These are phyloP conservation scores for Podospora bellae-mahoneyi DNA, from an alignment of 495 filamentous ascomycete species.

Conservation along the genomic window DNA sequence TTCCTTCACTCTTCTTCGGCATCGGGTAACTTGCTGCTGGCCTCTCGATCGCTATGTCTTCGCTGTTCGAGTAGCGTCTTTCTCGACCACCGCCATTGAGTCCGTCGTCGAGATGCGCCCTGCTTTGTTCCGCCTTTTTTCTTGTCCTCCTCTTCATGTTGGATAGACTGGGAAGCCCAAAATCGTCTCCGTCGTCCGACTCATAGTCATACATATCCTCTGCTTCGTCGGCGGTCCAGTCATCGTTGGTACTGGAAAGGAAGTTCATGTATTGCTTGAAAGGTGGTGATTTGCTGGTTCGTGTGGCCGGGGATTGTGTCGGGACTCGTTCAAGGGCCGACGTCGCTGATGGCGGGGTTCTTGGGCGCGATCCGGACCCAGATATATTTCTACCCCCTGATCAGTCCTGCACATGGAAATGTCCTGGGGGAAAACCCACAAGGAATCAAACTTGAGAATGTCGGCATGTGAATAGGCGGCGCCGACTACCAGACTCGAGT, in stretches of 20 bases:
- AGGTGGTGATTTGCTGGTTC: constrained; percentile 56
- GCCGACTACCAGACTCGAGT: constrained; percentile 79
- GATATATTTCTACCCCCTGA: constrained; percentile 39
- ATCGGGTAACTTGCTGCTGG: constrained; percentile 84
- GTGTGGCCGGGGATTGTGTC: constrained; percentile 55
- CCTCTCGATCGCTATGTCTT: constrained; percentile 87
- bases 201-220: constrained; percentile 74
- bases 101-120: constrained; percentile 16
- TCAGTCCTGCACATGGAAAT: constrained; percentile 17
- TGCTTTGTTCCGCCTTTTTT: constrained; percentile 46
- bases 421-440: constrained; percentile 45
- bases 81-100: constrained; percentile 20
- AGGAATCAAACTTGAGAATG: constrained; percentile 77
- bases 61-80: constrained; percentile 65
- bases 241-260: constrained; percentile 67
- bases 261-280: constrained; percentile 71
- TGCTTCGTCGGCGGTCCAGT: constrained; percentile 67
- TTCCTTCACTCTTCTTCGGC: constrained; percentile 82
- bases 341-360: constrained; percentile 48
- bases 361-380: constrained; percentile 44
- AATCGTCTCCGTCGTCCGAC: constrained; percentile 81
- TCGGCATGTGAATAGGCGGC: constrained; percentile 96
- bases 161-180: constrained; percentile 84
- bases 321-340: constrained; percentile 35
- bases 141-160: constrained; percentile 74